phyloP scores from a whole-genome alignment of 306 rosid genomes.

The Spatholobus suberectus region DNA sequence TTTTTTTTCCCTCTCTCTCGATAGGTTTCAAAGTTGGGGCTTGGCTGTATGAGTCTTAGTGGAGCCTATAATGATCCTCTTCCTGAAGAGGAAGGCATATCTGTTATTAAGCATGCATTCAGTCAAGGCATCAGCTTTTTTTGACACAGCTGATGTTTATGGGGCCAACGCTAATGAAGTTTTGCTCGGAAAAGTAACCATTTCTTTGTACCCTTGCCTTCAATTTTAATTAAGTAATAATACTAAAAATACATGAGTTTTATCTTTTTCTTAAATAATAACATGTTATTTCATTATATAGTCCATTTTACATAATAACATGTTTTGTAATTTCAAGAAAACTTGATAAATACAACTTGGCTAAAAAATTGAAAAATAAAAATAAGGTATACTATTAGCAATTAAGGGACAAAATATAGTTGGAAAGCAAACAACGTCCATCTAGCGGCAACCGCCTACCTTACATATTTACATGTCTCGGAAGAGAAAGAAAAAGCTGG shows the following conservation, averaged over 20 bases:
- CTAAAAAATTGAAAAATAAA: too few relatives aligned
- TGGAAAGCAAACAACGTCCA: too few relatives aligned
- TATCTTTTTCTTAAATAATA: not conserved
- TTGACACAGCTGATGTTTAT: conserved; percentile 70
- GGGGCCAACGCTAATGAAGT: conserved; percentile 66
- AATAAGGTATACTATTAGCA: too few relatives aligned
- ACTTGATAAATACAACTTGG: too few relatives aligned
- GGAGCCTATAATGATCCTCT: conserved; percentile 65
- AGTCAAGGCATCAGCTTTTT: conserved; percentile 68
- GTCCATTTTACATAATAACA: too few relatives aligned
- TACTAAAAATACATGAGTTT: not conserved
- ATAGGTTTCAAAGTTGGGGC: conserved; percentile 77
- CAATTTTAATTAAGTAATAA: not conserved
- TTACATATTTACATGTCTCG: too few relatives aligned
- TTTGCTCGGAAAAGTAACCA: conserved; percentile 67
- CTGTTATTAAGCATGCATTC: conserved; percentile 67
- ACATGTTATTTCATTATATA: not conserved
- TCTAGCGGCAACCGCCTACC: too few relatives aligned
- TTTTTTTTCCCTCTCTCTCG: not conserved
- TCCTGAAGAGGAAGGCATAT: conserved; percentile 61
- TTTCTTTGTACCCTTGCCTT: not conserved
- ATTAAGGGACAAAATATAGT: too few relatives aligned
- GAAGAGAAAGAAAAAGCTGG: too few relatives aligned
- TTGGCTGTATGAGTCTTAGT: conserved; percentile 69
- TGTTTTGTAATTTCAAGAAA: too few relatives aligned